A percentile compares a stretch with the other conserved stretches of the same genome.
These are phyloP conservation scores for Eutrema yunnanense DNA, from an alignment of 345 rosid species.

Conservation along the genomic window DNA sequence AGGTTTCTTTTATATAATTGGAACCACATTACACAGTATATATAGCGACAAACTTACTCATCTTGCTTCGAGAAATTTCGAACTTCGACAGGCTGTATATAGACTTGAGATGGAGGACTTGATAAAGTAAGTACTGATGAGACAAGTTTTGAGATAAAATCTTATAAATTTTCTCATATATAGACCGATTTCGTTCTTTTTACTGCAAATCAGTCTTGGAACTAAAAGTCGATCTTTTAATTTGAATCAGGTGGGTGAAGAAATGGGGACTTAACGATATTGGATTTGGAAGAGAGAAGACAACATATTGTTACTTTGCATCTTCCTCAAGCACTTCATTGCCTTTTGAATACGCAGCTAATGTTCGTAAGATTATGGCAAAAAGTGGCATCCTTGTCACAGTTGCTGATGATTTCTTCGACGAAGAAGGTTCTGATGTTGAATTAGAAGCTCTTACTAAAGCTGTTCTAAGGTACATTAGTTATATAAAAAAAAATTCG, in stretches of 20 bases:
- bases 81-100: constrained; percentile 43
- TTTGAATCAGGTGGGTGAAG: constrained; percentile 41
- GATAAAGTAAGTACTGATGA: constrained; percentile 29
- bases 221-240: neutral
- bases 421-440: constrained; percentile 41
- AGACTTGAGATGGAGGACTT: constrained; percentile 40
- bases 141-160: neutral
- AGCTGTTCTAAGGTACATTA: constrained; percentile 43
- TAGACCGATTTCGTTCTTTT: neutral
- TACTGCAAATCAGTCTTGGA: neutral
- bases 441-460: constrained; percentile 43
- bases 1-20: neutral
- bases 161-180: neutral
- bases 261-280: constrained; percentile 40
- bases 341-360: constrained; percentile 23
- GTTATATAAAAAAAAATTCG: neutral
- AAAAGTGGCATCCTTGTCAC: constrained; percentile 49
- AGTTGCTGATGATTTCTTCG: constrained; percentile 58
- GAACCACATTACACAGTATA: constrained; percentile 31
- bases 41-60: constrained; percentile 27
- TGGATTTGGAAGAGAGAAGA: constrained; percentile 64
- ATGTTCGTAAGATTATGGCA: constrained; percentile 28
- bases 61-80: constrained; percentile 39
- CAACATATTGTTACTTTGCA: constrained; percentile 52
- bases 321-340: constrained; percentile 27